Base-by-base conservation (phyloP, 768 basidiomycete species). In the Termitomyces sp. region DNA sequence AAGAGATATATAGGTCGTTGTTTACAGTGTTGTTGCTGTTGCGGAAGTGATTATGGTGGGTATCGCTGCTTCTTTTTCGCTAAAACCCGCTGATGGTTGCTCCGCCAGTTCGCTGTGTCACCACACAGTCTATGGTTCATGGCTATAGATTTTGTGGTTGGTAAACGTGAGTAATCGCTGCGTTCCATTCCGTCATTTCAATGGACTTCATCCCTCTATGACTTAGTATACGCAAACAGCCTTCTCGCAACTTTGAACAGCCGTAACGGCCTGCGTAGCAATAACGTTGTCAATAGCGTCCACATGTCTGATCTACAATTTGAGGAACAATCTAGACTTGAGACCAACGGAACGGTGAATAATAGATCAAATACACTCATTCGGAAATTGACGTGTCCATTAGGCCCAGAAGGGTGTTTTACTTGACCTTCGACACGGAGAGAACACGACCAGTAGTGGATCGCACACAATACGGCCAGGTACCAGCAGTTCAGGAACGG, bases 201-300 rank as follows among this genome's bases (percentile, higher is more conserved):
- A 58, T 32, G 24, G n/a, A 35, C 20, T 7, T 54, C 59, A 0
- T 55, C 24, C 13, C 20, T 44, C 11, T 22, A 9, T 22, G n/a
- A 28, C 42, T 1, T 20, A 81, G 79, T 81, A n/a, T 81, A 79
- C 48, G 78, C 79, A 15, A 81, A 81, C 65, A 79, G 79, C 58
- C 67, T 81, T 12, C 75, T 81, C 7, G 80, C 79, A 16, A 73
- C 76, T 1, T 69, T 81, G 32, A 81, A 81, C 39, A 76, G 74
- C 39, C 68, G 79, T 18, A 67, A 69, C 13, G 61, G 68, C 7
- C 60, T 80, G 35, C 62, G 58, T 7, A 36, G n/a, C 22, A 46
- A 39, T 28, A 39, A 45, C n/a, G 35, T 38, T 12, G 24, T 65
- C 4, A 36, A 58, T 18, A 62, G 60, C 20, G 61, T 65, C 15